phyloP scores from a whole-genome alignment of 108 stramenopile genomes.

The Licmophora abbreviata region DNA sequence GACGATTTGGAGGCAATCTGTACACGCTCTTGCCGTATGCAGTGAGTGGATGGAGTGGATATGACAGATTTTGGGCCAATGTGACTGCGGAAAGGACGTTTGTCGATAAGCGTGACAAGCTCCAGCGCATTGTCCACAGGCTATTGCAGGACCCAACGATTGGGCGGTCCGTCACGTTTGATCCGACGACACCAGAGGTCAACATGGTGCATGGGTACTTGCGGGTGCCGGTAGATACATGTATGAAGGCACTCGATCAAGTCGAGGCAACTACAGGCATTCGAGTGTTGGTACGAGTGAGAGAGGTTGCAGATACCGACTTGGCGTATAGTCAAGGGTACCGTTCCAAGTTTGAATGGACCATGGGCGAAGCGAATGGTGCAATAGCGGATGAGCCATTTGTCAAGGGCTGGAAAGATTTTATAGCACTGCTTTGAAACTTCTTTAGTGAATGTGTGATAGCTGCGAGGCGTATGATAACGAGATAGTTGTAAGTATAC shows the following conservation, averaged over 20 bases:
- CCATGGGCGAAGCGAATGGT: conserved; percentile 53
- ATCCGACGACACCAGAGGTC: conserved; percentile 46
- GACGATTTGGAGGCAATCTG: conserved; percentile 79
- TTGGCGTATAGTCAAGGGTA: conserved; percentile 16
- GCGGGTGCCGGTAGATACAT: conserved; percentile 16
- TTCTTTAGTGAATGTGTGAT: too few relatives aligned
- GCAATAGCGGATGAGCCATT: conserved; percentile 34
- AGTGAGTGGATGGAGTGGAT: conserved; percentile 57
- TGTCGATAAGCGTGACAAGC: conserved; percentile 34
- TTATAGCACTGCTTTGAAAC: too few relatives aligned
- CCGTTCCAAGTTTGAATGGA: conserved; percentile 55
- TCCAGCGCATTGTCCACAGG: conserved; percentile 17
- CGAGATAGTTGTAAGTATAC: too few relatives aligned
- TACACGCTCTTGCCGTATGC: conserved; percentile 62
- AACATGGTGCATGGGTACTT: conserved; percentile 72
- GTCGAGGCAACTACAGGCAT: conserved; percentile 23
- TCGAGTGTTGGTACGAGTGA: conserved; percentile 28
- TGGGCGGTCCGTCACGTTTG: conserved; percentile 34
- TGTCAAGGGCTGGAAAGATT: conserved; percentile 32
- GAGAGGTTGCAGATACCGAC: conserved; percentile 12
- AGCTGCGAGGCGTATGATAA: too few relatives aligned
- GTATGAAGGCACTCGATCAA: conserved; percentile 17
- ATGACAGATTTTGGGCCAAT: conserved; percentile 22
- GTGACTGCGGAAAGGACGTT: conserved; percentile 23
- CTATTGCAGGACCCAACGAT: conserved; percentile 15